A percentile compares a stretch with the other conserved stretches of the same genome.
phyloP scores from a whole-genome alignment of 805 yeast species.

The Pichia kluyveri region DNA sequence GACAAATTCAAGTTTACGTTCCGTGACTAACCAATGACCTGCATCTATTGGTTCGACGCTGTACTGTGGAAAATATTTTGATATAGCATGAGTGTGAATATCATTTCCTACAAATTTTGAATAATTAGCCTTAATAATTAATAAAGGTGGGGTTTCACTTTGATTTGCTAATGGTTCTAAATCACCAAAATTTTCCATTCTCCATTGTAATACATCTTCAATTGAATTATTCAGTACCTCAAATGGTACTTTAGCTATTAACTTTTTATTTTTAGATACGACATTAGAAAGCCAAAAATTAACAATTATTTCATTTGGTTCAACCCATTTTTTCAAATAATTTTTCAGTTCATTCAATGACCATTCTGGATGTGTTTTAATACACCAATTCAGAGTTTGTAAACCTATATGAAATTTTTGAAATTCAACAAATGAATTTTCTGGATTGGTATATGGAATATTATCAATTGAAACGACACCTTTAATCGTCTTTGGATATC shows the following conservation, averaged over 20 bases:
- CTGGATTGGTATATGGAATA: constrained; percentile 60
- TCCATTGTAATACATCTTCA: constrained; percentile 53
- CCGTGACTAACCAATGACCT: constrained; percentile 91
- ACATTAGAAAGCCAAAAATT: constrained; percentile 70
- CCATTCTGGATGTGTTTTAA: constrained; percentile 25
- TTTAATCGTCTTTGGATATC: constrained; percentile 51
- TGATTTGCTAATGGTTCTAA: constrained; percentile 20
- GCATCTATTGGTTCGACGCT: constrained; percentile 61
- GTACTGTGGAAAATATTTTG: constrained; percentile 50
- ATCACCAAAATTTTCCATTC: constrained; percentile 19
- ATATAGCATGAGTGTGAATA: constrained; percentile 11
- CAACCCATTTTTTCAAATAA: constrained; percentile 49
- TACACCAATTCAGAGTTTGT: constrained; percentile 8
- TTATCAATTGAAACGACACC: constrained; percentile 68
- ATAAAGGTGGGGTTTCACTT: constrained; percentile 57
- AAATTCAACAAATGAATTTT: constrained; percentile 20
- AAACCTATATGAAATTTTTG: constrained; percentile 21
- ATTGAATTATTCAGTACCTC: constrained; percentile 54
- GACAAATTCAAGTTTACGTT: constrained; percentile 67
- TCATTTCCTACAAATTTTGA: constrained; percentile 33
- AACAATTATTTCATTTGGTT: constrained; percentile 48
- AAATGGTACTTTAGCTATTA: constrained; percentile 49
- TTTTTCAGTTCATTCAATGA: constrained; percentile 43
- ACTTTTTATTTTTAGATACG: constrained; percentile 20
- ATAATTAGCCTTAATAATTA: constrained; percentile 68